Conservation (phyloP, 805 yeast genomes). For the Candida gorgasii region DNA sequence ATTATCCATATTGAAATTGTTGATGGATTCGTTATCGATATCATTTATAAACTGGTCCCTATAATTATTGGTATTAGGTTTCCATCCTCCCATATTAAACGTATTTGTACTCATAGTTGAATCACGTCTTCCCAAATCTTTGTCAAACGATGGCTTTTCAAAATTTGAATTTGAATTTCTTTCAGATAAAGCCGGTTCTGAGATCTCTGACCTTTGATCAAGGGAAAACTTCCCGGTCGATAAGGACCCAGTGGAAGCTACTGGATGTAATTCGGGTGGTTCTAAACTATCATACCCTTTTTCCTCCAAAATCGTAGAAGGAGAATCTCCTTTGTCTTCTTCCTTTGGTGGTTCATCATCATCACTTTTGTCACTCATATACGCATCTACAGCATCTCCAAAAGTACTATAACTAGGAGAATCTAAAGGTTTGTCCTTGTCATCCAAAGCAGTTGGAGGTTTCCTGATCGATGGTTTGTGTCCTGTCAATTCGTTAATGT, state of each 20-base stretch:
- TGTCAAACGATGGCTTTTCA: constrained; percentile 6
- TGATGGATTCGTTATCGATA: constrained; percentile 38
- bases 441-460: constrained; percentile 28
- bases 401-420: constrained; percentile 30
- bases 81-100: constrained; percentile 56
- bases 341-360: constrained; percentile 4
- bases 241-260: constrained; percentile 29
- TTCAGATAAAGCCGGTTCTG: constrained; percentile 17
- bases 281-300: not conserved
- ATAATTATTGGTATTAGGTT: constrained; percentile 53
- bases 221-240: constrained; percentile 30
- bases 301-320: not conserved
- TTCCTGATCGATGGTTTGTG: constrained; percentile 37
- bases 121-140: constrained; percentile 27
- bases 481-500: constrained; percentile 24
- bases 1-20: constrained; percentile 26
- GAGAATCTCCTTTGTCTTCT: constrained; percentile 8
- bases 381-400: constrained; percentile 35
- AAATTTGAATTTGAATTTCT: no score
- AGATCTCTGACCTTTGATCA: constrained; percentile 16
- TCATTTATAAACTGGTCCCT: constrained; percentile 51
- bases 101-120: constrained; percentile 38
- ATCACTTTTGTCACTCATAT: constrained; percentile 18
- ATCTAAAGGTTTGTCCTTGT: constrained; percentile 17
- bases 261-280: constrained; percentile 20